Conservation (phyloP, 306 rosid genomes). For the Fragaria ananassa region DNA sequence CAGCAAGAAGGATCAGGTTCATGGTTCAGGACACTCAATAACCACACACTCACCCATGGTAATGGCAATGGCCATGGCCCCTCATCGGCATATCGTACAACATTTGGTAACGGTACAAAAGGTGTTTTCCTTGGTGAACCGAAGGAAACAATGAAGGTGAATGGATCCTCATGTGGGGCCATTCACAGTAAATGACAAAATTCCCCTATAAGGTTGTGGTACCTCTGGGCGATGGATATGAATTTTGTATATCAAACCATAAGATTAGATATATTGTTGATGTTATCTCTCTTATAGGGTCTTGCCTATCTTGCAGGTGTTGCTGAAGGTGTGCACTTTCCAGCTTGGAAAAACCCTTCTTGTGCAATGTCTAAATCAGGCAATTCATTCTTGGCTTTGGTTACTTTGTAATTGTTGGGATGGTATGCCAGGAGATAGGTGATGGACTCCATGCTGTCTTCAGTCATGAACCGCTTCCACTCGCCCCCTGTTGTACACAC, state of each 20-base stretch:
- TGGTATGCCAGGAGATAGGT: slow-evolving; percentile 31
- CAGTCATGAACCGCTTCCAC: slow-evolving; percentile 23
- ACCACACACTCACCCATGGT: slow-evolving; percentile 33
- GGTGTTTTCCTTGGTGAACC: slow-evolving; percentile 41
- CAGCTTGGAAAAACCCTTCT: slow-evolving; percentile 31
- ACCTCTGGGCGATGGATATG: slow-evolving; percentile 20
- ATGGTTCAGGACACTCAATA: slow-evolving; percentile 24
- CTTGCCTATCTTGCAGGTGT: slow-evolving; percentile 39
- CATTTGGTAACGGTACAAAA: slow-evolving; percentile 31
- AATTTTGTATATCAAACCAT: slow-evolving; percentile 21
- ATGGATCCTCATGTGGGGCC: slow-evolving; percentile 45
- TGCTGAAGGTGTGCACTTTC: slow-evolving; percentile 28
- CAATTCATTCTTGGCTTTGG: slow-evolving; percentile 96
- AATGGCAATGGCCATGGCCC: slow-evolving; percentile 31
- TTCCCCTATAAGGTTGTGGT: slow-evolving; percentile 27
- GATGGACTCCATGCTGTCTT: slow-evolving; percentile 21
- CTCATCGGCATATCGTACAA: slow-evolving; percentile 36
- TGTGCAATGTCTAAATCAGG: slow-evolving; percentile 47
- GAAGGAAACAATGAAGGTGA: slow-evolving; percentile 44
- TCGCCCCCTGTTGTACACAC: slow-evolving; percentile 36
- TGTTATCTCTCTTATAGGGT: slow-evolving; percentile 19
- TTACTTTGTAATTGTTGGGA: slow-evolving; percentile 24
- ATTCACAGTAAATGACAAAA: slow-evolving; percentile 36
- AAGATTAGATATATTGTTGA: background rate
- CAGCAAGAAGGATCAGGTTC: slow-evolving; percentile 34